Base-by-base conservation (phyloP, 768 basidiomycete species). In the Kwoniella sp. region DNA sequence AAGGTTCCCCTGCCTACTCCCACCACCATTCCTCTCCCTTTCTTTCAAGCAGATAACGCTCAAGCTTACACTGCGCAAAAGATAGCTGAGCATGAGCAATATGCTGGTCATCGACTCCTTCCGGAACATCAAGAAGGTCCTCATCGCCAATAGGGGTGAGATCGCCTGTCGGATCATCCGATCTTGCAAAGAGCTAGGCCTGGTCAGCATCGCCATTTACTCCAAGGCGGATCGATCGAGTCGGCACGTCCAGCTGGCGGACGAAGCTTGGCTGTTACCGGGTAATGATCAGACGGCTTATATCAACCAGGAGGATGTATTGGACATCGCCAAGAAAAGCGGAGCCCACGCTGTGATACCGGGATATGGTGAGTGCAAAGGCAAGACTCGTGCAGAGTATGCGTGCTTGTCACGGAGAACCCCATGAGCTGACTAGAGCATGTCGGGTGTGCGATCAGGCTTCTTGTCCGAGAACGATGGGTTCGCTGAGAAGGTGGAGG, bases 81-180 rank as follows among this genome's bases (percentile, higher is more conserved):
- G 41, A 17, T 17, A 17, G 15, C 41, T 45, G 8, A 45, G 41
- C 41, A 17, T n/a, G n/a, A n/a, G 15, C 20, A 37, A 37, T 5
- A 67, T 69, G 65, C 59, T 65, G 50, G 48, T 66, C 37, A 68
- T 70, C 23, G 69, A 68, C 56, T 61, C 55, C 2, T 69, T 71
- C 47, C 52, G 37, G 50, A 53, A 60, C 29, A 65, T 71, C 30
- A 61, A 50, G 38, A 72, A 69, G 54, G 69, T 89, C 0, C 84
- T 89, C 65, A 82, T 90, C 65, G 87, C 87, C 22, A 89, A 90
- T 76, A 86, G 88, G 26, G 89, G 88, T 47, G 89, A 90, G 76
- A 89, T 90, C 57, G 88, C 88, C 9, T 82, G 86, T 15, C 85
- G 88, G 9, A 84, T 89, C 68, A 80, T 89, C 26, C 84, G 83